Base-by-base conservation (phyloP, 2,329 filamentous ascomycete genomes). In the Zopfia rhizophila region DNA sequence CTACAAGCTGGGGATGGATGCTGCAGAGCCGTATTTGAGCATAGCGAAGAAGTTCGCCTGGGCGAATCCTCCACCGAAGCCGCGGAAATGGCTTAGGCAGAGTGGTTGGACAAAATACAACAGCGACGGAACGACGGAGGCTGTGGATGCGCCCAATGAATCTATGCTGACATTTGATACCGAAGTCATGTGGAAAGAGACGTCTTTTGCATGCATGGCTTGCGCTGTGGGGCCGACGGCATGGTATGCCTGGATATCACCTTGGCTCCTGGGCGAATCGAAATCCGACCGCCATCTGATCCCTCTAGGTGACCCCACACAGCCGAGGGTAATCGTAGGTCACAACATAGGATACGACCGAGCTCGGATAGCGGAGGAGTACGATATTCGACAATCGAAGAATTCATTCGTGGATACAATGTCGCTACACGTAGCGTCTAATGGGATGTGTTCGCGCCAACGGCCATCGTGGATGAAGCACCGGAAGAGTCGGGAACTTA, bases 221-320 rank as follows among this genome's bases (percentile, higher is more conserved):
- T 97, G 93, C 68, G 94, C 95, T 11, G 89, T 87, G 13, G 91
- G 91, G 58, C 87, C 90, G 1, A 92, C 86, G 3, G 87, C 91
- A 21, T 99, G 95, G 95, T 99, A 99, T 75, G 90, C 88, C 1
- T 99, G 94, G 94, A 73, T 99, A 40, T 99, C 94, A 10, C 94
- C 94, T 0, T 99, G 93, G 93, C 76, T 99, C 24, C 74, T 99
- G 13, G 89, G 86, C 21, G 90, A 97, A 75, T 87, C 90, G 1
- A 77, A 88, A 24, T 85, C 85, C 22, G 82, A 90, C 63, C 82
- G 84, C 35, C 93, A 99, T 49, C 76, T 99, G 10, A 87, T 99
- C 36, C 91, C 95, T 0, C 74, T 99, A 5, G 95, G 94, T 21
- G 87, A 97, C 60, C 84, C 87, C 6, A 78, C 77, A 2, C 80